These are phyloP conservation scores for Tolypocladium nubicola DNA, from an alignment of 2,329 filamentous ascomycete species.

Conservation along the genomic window DNA sequence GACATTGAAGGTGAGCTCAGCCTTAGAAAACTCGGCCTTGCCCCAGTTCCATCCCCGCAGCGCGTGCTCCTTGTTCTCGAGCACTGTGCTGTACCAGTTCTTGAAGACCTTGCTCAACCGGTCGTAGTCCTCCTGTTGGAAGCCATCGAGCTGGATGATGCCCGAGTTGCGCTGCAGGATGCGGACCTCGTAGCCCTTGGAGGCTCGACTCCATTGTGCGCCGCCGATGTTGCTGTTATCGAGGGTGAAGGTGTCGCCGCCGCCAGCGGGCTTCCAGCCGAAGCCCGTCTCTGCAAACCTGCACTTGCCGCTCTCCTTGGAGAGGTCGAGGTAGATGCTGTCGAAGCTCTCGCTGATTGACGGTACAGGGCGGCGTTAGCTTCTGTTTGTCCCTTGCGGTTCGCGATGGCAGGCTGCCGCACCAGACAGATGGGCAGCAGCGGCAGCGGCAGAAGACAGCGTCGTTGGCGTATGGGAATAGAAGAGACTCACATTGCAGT, in stretches of 20 bases:
- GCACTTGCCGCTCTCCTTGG: constrained; percentile 84
- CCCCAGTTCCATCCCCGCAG: constrained; percentile 99
- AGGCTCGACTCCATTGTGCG: constrained; percentile 90
- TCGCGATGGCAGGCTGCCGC: background rate
- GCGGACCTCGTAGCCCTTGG: constrained; percentile 89
- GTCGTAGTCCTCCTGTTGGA: constrained; percentile 89
- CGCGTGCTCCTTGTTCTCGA: constrained; percentile 90
- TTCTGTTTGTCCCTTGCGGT: background rate
- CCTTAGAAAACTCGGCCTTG: constrained; percentile 92
- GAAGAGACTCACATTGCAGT: constrained; percentile 24
- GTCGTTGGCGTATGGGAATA: background rate
- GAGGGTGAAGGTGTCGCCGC: constrained; percentile 87
- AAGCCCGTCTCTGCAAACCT: constrained; percentile 89
- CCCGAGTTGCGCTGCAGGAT: constrained; percentile 75
- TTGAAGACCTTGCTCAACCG: constrained; percentile 89
- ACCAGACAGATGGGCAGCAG: background rate
- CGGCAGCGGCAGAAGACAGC: background rate
- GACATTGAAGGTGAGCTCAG: constrained; percentile 91
- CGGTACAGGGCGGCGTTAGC: background rate
- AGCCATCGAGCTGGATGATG: constrained; percentile 89
- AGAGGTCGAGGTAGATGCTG: constrained; percentile 92
- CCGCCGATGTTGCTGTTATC: constrained; percentile 75
- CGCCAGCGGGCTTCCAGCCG: constrained; percentile 84
- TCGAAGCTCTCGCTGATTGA: constrained; percentile 75
- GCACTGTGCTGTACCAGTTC: constrained; percentile 90